Conservation (phyloP, 352 stramenopile species). For the Phytopythium litorale region DNA sequence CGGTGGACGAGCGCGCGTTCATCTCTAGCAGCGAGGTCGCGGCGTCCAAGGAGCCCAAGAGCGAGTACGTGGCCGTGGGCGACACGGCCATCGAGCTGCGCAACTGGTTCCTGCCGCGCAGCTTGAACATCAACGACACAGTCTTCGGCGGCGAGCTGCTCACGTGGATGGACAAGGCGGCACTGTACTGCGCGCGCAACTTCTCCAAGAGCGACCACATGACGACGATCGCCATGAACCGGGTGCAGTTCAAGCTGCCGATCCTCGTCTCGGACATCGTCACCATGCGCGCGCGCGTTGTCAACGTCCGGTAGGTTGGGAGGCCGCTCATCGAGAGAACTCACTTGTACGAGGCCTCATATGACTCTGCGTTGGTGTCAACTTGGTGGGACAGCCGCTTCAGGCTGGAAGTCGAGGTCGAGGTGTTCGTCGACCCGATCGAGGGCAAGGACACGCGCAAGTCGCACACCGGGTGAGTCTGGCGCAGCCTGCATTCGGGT, state of each 20-base stretch:
- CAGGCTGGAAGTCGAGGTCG: slow-evolving; percentile 60
- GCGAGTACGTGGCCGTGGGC: slow-evolving; percentile 34
- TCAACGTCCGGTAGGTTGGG: slow-evolving; percentile 49
- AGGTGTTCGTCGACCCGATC: slow-evolving; percentile 46
- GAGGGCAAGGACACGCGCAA: slow-evolving; percentile 27
- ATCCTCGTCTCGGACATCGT: slow-evolving; percentile 55
- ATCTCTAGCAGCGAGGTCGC: slow-evolving; percentile 26
- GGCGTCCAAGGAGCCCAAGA: slow-evolving; percentile 30
- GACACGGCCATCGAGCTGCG: slow-evolving; percentile 67
- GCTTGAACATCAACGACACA: slow-evolving; percentile 69
- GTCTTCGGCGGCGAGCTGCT: slow-evolving; percentile 66
- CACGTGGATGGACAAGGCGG: slow-evolving; percentile 62
- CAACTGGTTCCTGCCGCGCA: slow-evolving; percentile 67
- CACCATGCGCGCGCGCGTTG: slow-evolving; percentile 54
- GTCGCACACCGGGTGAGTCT: slow-evolving; percentile 47
- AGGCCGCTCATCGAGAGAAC: too few species aligned
- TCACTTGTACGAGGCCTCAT: too few species aligned
- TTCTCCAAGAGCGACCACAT: slow-evolving; percentile 77
- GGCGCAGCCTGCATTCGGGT: neutral
- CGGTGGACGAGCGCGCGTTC: slow-evolving; percentile 36
- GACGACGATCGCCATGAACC: slow-evolving; percentile 76
- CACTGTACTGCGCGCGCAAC: slow-evolving; percentile 62
- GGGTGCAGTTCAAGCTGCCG: slow-evolving; percentile 65
- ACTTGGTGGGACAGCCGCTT: slow-evolving; percentile 22
- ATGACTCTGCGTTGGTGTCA: neutral